These are phyloP conservation scores for Paradendryphiella salina DNA, from an alignment of 2,329 filamentous ascomycete genomes.

Conservation along the genomic window DNA sequence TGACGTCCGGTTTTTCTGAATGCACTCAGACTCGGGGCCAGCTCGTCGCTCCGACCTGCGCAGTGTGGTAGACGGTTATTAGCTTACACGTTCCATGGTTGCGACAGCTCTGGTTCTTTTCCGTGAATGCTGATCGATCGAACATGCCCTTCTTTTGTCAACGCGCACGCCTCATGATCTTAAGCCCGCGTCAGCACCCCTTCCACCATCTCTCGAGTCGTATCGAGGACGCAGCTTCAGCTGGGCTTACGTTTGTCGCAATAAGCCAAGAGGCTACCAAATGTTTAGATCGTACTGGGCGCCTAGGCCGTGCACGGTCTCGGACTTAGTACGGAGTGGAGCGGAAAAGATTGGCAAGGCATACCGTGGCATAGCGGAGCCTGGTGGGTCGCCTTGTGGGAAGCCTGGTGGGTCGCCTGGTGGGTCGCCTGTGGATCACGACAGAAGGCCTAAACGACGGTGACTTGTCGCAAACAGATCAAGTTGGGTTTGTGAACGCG, in stretches of 20 bases:
- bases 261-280: not conserved
- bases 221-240: conserved; percentile 10
- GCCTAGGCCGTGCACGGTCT: conserved; percentile 14
- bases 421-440: not conserved
- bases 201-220: conserved; percentile 13
- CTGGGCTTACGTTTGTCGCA: conserved; percentile 31
- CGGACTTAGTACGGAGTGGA: conserved; percentile 22
- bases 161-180: not conserved
- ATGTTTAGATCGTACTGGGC: conserved; percentile 13
- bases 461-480: not conserved
- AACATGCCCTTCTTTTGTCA: not conserved
- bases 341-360: conserved; percentile 21
- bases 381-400: not conserved
- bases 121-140: not conserved
- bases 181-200: not conserved
- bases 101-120: not conserved
- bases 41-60: not conserved
- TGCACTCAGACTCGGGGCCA: not conserved
- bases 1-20: not conserved
- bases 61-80: not conserved
- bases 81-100: not conserved
- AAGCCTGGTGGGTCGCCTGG: no score
- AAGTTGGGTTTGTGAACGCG: no score
- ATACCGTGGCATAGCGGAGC: not conserved
- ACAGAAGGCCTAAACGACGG: not conserved